Conservation (phyloP, 768 basidiomycete species). For the Pleurotus cornucopiae region DNA sequence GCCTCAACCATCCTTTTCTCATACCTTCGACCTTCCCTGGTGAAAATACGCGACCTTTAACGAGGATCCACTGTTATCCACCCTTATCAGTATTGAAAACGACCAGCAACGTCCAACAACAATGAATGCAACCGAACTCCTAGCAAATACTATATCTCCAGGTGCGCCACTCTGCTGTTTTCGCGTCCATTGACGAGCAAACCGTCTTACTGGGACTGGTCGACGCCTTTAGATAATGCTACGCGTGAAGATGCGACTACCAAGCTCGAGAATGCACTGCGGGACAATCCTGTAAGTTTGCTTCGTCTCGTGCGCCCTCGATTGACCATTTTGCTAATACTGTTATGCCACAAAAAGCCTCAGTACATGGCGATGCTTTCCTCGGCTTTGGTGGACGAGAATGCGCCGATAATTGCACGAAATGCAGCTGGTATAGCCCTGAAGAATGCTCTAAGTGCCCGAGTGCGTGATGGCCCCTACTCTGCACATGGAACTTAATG, state of each 20-base stretch:
- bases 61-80: constrained; percentile 8
- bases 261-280: constrained; percentile 81
- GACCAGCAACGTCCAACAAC: constrained; percentile 24
- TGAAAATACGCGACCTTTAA: constrained; percentile 1
- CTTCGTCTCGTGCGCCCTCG: background rate
- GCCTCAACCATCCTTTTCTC: background rate
- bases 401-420: constrained; percentile 64
- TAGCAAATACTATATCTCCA: constrained; percentile 88
- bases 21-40: constrained; percentile 2
- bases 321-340: background rate
- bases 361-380: constrained; percentile 92
- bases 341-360: constrained; percentile 46
- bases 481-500: constrained; percentile 15
- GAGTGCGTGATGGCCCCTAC: constrained; percentile 53
- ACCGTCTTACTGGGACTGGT: background rate
- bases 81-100: constrained; percentile 7
- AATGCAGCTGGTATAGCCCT: constrained; percentile 96
- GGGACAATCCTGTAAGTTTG: constrained; percentile 82
- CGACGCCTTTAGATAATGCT: constrained; percentile 57
- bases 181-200: constrained; percentile 20
- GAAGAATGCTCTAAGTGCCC: constrained; percentile 90
- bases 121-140: constrained; percentile 90
- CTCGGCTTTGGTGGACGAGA: constrained; percentile 77
- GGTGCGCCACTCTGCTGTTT: constrained; percentile 48
- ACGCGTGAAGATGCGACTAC: constrained; percentile 91